A percentile compares a stretch with the other conserved stretches of the same genome.
Evolutionary conservation across 371 early-diverging fungal genomes (phyloP).

Genomic region (Syncephalastrum monosporum): DNA sequence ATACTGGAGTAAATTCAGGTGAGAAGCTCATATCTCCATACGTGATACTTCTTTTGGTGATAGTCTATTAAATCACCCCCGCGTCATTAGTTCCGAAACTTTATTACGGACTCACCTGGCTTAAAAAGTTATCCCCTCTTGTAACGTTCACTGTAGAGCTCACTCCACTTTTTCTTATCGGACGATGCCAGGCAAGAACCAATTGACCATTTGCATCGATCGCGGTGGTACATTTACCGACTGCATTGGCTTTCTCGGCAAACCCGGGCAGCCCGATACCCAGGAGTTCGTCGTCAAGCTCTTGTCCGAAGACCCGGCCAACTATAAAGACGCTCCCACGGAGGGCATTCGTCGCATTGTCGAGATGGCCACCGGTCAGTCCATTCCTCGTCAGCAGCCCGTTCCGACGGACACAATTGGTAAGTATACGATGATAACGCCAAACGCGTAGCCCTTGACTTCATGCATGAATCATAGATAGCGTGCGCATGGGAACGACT

Average conservation of each 20-base stretch:
- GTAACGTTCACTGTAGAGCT: too few species aligned
- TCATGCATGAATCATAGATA: conserved; percentile 40
- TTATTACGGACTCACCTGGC: too few species aligned
- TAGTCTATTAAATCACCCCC: too few species aligned
- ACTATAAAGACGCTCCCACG: conserved; percentile 92
- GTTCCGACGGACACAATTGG: conserved; percentile 77
- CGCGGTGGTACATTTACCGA: conserved; percentile 92
- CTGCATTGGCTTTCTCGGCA: conserved; percentile 69
- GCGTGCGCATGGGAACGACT: conserved; percentile 95
- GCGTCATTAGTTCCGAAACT: too few species aligned
- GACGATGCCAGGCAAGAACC: conserved; percentile 2
- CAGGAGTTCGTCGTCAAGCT: conserved; percentile 74
- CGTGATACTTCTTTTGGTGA: too few species aligned
- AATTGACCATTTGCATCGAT: conserved; percentile 74
- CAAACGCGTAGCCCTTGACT: background rate
- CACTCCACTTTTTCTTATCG: too few species aligned
- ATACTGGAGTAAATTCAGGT: too few species aligned
- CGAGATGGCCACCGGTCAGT: conserved; percentile 76
- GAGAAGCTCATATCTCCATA: too few species aligned
- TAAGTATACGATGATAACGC: conserved; percentile 21
- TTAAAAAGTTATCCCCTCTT: too few species aligned
- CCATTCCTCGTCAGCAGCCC: conserved; percentile 66
- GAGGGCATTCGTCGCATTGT: conserved; percentile 93
- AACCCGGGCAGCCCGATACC: conserved; percentile 51
- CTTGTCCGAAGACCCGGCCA: conserved; percentile 87